Evolutionary conservation across 805 yeast genomes (phyloP).

Genomic region (Pichia gijzeniarum): DNA sequence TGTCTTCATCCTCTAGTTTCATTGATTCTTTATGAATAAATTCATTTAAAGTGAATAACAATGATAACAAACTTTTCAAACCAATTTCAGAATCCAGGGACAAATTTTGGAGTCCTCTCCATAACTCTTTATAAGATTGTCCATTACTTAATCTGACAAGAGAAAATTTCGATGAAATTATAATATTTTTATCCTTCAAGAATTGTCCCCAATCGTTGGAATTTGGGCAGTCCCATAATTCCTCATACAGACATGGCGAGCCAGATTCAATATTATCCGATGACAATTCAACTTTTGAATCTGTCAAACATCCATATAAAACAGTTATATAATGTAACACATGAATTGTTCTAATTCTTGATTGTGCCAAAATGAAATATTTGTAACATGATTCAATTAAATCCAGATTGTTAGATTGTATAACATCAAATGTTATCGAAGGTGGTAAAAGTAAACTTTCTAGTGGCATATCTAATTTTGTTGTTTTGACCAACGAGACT

Average conservation of each 20-base stretch:
- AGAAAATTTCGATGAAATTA: constrained; percentile 46
- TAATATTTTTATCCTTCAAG: constrained; percentile 32
- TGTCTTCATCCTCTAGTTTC: constrained; percentile 27
- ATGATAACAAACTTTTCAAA: constrained; percentile 44
- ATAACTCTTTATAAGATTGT: constrained; percentile 44
- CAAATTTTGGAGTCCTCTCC: constrained; percentile 41
- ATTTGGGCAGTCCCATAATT: constrained; percentile 50
- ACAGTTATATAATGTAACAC: constrained; percentile 45
- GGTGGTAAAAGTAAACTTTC: constrained; percentile 43
- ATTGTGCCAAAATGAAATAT: constrained; percentile 48
- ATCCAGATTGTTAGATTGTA: constrained; percentile 11
- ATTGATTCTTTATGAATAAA: constrained; percentile 48
- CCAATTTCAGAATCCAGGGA: constrained; percentile 36
- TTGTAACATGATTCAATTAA: constrained; percentile 39
- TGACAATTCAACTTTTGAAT: constrained; percentile 34
- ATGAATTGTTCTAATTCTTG: constrained; percentile 48
- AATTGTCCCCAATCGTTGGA: constrained; percentile 45
- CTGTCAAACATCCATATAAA: constrained; percentile 40
- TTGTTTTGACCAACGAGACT: constrained; percentile 47
- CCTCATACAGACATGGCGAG: constrained; percentile 53
- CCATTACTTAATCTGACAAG: constrained; percentile 54
- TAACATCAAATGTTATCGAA: constrained; percentile 21
- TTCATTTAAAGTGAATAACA: constrained; percentile 63
- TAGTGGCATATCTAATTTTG: constrained; percentile 45
- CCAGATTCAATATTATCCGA: constrained; percentile 53